Evolutionary conservation across 805 yeast genomes (phyloP).

Genomic region (Yamadazyma paraphyllophila): DNA sequence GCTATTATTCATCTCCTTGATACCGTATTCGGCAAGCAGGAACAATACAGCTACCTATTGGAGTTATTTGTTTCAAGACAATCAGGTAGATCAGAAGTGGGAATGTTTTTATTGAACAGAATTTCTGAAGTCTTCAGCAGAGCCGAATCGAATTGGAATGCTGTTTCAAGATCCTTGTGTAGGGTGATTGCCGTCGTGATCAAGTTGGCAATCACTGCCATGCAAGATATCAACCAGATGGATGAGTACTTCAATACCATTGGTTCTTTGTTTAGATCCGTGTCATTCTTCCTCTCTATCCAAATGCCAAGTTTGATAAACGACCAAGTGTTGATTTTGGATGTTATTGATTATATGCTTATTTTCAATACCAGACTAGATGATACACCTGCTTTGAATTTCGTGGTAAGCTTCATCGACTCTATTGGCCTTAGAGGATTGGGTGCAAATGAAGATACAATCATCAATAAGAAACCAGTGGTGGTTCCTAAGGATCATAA

Average conservation of each 20-base stretch:
- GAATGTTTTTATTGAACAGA: constrained; percentile 47
- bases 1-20: constrained; percentile 62
- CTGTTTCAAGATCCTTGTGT: constrained; percentile 62
- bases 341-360: constrained; percentile 56
- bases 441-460: constrained; percentile 40
- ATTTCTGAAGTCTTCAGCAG: constrained; percentile 47
- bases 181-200: constrained; percentile 55
- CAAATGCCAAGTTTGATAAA: constrained; percentile 47
- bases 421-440: constrained; percentile 58
- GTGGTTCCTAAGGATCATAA: constrained; percentile 49
- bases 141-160: constrained; percentile 57
- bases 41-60: constrained; percentile 57
- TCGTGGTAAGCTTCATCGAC: constrained; percentile 47
- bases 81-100: constrained; percentile 46
- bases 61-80: constrained; percentile 45
- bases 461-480: constrained; percentile 16
- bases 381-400: constrained; percentile 38
- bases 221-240: constrained; percentile 13
- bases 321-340: constrained; percentile 65
- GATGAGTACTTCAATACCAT: constrained; percentile 25
- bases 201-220: constrained; percentile 33
- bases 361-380: constrained; percentile 40
- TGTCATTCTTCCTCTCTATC: constrained; percentile 45
- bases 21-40: constrained; percentile 62
- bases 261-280: constrained; percentile 38